Evolutionary conservation across 2,329 filamentous ascomycete species (phyloP).

Genomic region (Penicillium sp.): DNA sequence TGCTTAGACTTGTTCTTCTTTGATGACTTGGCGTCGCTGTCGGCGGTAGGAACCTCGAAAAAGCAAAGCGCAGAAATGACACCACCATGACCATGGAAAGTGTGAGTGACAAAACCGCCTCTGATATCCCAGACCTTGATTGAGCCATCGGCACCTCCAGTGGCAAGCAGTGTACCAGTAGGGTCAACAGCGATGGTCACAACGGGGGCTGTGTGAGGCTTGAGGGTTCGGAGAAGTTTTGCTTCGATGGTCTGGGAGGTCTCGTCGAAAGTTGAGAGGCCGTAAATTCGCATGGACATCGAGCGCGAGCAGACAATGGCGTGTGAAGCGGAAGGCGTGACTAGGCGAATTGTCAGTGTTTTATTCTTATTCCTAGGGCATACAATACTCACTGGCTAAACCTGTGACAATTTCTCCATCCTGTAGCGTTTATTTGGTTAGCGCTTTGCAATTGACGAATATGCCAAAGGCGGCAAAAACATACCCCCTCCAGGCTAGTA

Average conservation of each 20-base stretch:
- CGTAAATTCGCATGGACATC: constrained; percentile 90
- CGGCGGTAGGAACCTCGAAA: constrained; percentile 66
- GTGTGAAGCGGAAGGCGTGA: constrained; percentile 85
- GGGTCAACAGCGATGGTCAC: constrained; percentile 80
- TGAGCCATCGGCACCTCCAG: constrained; percentile 85
- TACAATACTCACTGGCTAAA: constrained; percentile 39
- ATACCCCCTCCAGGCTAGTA: constrained; percentile 80
- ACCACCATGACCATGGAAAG: constrained; percentile 88
- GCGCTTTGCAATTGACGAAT: constrained; percentile 6
- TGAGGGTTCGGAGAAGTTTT: constrained; percentile 73
- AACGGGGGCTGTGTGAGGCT: constrained; percentile 87
- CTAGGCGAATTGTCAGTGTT: constrained; percentile 42
- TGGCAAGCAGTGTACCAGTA: constrained; percentile 85
- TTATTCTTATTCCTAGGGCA: background rate
- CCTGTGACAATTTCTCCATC: constrained; percentile 60
- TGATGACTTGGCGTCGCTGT: constrained; percentile 36
- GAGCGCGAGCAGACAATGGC: constrained; percentile 90
- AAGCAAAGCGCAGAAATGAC: constrained; percentile 89
- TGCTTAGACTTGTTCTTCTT: constrained; percentile 48
- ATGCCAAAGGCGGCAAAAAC: constrained; percentile 32
- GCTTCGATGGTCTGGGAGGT: constrained; percentile 60
- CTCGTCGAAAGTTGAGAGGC: constrained; percentile 59
- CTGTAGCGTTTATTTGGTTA: constrained; percentile 42
- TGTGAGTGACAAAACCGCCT: constrained; percentile 89
- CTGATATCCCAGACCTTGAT: constrained; percentile 97